Percentiles rank a stretch among this genome's conserved stretches.
Conservation (phyloP, 352 stramenopile genomes). For the Pythium dissotocum region DNA sequence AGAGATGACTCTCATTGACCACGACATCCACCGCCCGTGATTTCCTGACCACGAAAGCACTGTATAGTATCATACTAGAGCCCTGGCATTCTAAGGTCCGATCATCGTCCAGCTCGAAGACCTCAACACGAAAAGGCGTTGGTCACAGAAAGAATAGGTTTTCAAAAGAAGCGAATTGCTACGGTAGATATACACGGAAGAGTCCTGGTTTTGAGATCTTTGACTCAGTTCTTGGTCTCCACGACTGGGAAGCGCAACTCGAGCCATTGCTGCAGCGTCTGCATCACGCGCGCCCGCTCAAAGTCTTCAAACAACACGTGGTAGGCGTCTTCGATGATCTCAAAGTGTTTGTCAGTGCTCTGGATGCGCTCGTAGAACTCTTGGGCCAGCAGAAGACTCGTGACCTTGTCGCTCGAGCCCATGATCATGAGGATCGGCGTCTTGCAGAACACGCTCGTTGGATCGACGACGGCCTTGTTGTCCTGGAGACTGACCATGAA, state of each 20-base stretch:
- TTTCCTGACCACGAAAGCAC: too few species aligned
- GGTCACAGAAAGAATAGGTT: too few species aligned
- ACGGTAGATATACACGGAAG: too few species aligned
- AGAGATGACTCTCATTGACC: too few species aligned
- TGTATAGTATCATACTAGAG: too few species aligned
- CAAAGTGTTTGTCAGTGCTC: conserved; percentile 56
- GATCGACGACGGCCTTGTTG: conserved; percentile 16
- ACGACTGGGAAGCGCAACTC: not conserved
- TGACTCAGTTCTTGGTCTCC: not conserved
- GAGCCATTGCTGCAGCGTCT: not conserved
- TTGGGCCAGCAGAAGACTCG: conserved; percentile 34
- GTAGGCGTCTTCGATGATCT: conserved; percentile 48
- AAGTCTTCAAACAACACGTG: conserved; percentile 65
- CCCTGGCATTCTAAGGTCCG: too few species aligned
- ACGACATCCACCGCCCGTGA: too few species aligned
- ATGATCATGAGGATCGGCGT: conserved; percentile 21
- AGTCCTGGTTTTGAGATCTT: too few species aligned
- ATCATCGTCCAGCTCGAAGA: too few species aligned
- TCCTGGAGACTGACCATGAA: conserved; percentile 22
- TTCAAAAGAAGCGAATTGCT: too few species aligned
- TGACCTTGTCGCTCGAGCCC: conserved; percentile 26
- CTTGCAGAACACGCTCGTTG: conserved; percentile 5
- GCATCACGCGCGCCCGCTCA: conserved; percentile 28
- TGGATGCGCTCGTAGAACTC: conserved; percentile 44
- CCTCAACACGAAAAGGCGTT: too few species aligned